These are phyloP conservation scores for Rhynchospora pubera DNA, from an alignment of 176 grass and related monocot species.

Conservation along the genomic window DNA sequence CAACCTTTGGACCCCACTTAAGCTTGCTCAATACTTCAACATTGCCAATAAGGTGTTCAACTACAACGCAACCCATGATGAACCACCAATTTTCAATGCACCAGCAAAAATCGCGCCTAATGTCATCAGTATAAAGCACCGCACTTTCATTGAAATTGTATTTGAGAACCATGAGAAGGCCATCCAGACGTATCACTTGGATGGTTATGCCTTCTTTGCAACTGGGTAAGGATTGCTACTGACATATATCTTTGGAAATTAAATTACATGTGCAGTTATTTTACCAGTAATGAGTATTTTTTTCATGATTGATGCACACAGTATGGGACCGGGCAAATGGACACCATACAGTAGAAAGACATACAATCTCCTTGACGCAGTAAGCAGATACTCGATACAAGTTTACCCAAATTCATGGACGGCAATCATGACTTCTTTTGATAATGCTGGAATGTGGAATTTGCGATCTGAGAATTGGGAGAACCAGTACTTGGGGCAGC, in stretches of 20 bases:
- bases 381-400: slow-evolving; percentile 89
- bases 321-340: slow-evolving; percentile 86
- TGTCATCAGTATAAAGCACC: slow-evolving; percentile 53
- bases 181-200: slow-evolving; percentile 61
- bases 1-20: slow-evolving; percentile 51
- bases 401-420: slow-evolving; percentile 95
- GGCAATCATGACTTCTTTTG: slow-evolving; percentile 86
- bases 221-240: slow-evolving; percentile 39
- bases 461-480: slow-evolving; percentile 70
- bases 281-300: neutral
- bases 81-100: slow-evolving; percentile 16
- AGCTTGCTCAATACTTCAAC: slow-evolving; percentile 95
- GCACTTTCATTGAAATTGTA: slow-evolving; percentile 75
- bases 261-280: neutral
- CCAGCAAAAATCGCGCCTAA: slow-evolving; percentile 43
- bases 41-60: slow-evolving; percentile 50
- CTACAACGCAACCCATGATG: slow-evolving; percentile 70
- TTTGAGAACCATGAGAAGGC: slow-evolving; percentile 87
- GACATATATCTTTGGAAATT: neutral
- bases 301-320: neutral
- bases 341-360: slow-evolving; percentile 22
- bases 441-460: slow-evolving; percentile 98
- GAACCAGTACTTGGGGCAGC: slow-evolving; percentile 67
- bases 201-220: slow-evolving; percentile 89
- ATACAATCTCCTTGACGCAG: slow-evolving; percentile 89